These are phyloP conservation scores for Akanthomyces dipterigenus DNA, from an alignment of 2,329 filamentous ascomycete genomes.

Conservation along the genomic window DNA sequence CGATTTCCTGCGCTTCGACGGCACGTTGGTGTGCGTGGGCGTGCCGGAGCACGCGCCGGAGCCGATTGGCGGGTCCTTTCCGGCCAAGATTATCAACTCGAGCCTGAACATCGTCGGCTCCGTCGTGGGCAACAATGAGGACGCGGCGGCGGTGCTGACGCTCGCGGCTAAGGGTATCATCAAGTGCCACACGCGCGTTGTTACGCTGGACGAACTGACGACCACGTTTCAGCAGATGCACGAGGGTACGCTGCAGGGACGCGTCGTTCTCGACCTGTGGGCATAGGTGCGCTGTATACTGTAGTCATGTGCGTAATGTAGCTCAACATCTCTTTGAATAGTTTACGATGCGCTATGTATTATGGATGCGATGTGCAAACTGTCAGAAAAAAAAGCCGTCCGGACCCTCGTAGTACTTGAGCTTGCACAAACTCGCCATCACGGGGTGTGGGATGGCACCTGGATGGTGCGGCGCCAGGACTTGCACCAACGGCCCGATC, in stretches of 20 bases:
- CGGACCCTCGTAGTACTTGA: background rate
- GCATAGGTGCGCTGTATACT: no score
- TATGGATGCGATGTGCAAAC: no score
- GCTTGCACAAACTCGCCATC: background rate
- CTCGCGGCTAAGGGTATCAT: constrained; percentile 7
- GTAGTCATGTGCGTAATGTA: no score
- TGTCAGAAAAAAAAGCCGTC: background rate
- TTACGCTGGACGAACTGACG: constrained; percentile 11
- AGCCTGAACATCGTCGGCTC: constrained; percentile 42
- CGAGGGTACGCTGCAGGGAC: constrained; percentile 11
- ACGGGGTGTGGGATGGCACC: background rate
- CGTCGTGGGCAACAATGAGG: constrained; percentile 42
- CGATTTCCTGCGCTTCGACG: constrained; percentile 21
- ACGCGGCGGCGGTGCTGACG: constrained; percentile 27
- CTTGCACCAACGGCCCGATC: background rate
- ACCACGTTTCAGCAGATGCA: constrained; percentile 9
- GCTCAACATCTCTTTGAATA: no score
- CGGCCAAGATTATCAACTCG: constrained; percentile 32
- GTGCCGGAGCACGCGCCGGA: constrained; percentile 18
- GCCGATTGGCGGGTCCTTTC: constrained; percentile 38
- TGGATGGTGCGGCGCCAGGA: background rate
- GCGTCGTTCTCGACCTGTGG: constrained; percentile 12
- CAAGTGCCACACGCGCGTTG: constrained; percentile 1
- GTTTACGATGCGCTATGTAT: no score
- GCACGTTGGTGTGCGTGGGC: constrained; percentile 23